Evolutionary conservation across 2,329 filamentous ascomycete genomes (phyloP).

Genomic region (Thelonectria rubi): DNA sequence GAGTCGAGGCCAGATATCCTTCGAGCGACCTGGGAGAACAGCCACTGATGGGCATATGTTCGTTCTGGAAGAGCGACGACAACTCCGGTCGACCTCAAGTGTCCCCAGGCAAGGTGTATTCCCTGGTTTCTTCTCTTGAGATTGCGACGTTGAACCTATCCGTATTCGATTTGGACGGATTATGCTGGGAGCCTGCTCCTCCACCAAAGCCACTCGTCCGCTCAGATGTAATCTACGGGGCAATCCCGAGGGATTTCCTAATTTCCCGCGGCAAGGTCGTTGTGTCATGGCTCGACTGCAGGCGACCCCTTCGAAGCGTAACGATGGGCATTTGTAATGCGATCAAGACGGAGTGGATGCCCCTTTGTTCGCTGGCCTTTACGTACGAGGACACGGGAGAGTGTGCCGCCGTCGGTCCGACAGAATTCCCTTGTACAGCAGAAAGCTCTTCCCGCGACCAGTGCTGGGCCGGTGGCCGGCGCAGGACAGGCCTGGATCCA

Average conservation of each 20-base stretch:
- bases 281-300: conserved; percentile 6
- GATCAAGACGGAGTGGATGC: too few species aligned
- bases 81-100: neutral
- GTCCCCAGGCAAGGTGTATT: neutral
- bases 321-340: neutral
- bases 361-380: neutral
- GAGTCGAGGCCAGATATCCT: neutral
- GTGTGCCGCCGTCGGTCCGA: neutral
- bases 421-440: neutral
- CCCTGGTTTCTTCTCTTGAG: neutral
- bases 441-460: too few species aligned
- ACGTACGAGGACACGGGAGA: neutral
- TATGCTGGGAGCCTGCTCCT: conserved; percentile 1
- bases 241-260: neutral
- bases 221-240: neutral
- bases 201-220: neutral
- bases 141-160: too few species aligned
- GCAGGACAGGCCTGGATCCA: too few species aligned
- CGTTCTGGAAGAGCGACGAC: neutral
- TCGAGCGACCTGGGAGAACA: neutral
- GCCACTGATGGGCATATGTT: neutral
- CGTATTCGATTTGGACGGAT: neutral
- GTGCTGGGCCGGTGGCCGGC: too few species aligned
- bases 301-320: neutral
- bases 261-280: neutral